Evolutionary conservation across 164 flowering plant species (phyloP), one percentile per base, ranked within the genome.

Genomic region (Cinnamomum chago): DNA sequence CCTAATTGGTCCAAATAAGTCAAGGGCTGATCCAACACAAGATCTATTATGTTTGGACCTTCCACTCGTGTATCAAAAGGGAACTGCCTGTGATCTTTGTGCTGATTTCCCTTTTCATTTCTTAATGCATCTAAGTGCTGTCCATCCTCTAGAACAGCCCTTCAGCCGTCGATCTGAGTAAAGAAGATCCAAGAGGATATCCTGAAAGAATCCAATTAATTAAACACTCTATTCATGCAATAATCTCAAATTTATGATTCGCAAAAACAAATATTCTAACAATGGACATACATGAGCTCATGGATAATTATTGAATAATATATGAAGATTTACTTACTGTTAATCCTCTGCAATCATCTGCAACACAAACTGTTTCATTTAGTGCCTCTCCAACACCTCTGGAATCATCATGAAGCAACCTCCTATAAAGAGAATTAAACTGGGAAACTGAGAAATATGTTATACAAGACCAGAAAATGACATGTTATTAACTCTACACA

Each of bases 311-410:
- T 2, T 65, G 30, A 65, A 18, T 18, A 67, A 17, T 15, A 4
- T 27, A 3, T 7, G 35, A 74, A n/a, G 65, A 58, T 78, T 58
- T 73, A 70, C 94, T 88, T 86, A 94, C 98, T 65, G 84, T 87
- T 81, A 95, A 80, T 70, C 99, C 99, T 77, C 80, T 81, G 80
- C 99, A 95, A 68, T 84, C 77, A 69, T 83, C 83, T 22, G 50
- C 75, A 67, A 82, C 77, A 74, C 99, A 95, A 47, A 90, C 89
- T 13, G 80, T 80, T 85, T 95, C 99, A 86, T 90, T 88, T 68
- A 95, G 82, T 28, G 85, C 85, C 86, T 93, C 99, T 50, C 88
- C 98, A 84, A 95, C 98, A 78, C 99, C 99, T 88, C 92, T 92
- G 14, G 78, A 30, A 85, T 95, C 99, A 89, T 95, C 98, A 84